phyloP scores from a whole-genome alignment of 345 rosid species.

The Nasturtium officinale region DNA sequence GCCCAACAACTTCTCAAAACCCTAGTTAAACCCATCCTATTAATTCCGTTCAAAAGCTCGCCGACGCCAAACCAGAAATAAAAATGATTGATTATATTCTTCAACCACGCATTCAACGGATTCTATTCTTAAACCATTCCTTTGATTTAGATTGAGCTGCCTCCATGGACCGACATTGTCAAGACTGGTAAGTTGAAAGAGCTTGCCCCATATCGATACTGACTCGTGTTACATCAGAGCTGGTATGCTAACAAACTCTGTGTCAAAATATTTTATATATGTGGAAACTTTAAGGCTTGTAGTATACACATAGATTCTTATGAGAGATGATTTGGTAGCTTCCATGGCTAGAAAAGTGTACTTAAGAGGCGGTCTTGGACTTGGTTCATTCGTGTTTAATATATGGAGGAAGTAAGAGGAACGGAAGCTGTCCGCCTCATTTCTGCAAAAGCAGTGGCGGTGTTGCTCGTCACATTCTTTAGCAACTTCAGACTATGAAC shows the following conservation, averaged over 20 bases:
- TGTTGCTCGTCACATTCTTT: neutral
- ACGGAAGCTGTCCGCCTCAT: neutral
- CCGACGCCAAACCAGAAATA: neutral
- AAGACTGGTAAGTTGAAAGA: neutral
- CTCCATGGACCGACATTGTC: neutral
- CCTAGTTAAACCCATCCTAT: neutral
- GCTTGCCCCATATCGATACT: neutral
- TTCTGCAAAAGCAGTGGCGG: neutral
- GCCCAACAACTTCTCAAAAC: neutral
- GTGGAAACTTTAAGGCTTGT: neutral
- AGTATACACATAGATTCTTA: neutral
- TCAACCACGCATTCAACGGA: neutral
- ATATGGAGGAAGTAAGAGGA: neutral
- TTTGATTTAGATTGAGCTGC: neutral
- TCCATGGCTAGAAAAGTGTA: neutral
- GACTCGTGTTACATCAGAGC: neutral
- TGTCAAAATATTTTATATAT: neutral
- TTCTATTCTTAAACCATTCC: neutral
- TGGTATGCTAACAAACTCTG: neutral
- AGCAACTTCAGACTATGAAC: neutral
- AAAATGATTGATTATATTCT: neutral
- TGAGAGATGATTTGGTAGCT: neutral
- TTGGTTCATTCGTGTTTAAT: neutral
- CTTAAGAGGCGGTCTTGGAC: neutral
- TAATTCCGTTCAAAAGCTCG: neutral